phyloP scores from a whole-genome alignment of 345 rosid species.

The Citrus hindsii region DNA sequence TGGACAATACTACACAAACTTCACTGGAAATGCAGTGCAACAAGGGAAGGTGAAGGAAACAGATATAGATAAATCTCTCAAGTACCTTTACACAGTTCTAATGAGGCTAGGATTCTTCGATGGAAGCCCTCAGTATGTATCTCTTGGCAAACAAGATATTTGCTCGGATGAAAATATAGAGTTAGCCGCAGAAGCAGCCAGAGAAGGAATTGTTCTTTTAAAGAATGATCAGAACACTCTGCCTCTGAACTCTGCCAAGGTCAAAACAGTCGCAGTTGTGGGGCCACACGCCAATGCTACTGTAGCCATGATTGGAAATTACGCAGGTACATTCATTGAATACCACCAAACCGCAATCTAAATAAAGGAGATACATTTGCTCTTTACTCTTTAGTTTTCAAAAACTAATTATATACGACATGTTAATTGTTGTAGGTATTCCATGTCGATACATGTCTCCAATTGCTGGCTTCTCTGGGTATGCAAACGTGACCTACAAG shows the following conservation, averaged over 20 bases:
- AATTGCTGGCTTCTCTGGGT: slow-evolving; percentile 35
- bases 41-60: slow-evolving; percentile 37
- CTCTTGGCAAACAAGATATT: slow-evolving; percentile 33
- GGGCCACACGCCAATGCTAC: slow-evolving; percentile 65
- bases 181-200: slow-evolving; percentile 56
- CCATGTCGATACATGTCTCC: slow-evolving; percentile 47
- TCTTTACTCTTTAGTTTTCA: too few species aligned
- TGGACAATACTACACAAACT: slow-evolving; percentile 36
- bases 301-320: slow-evolving; percentile 49
- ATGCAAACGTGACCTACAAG: slow-evolving; percentile 23
- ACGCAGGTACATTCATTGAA: slow-evolving; percentile 25
- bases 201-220: slow-evolving; percentile 53
- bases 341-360: too few species aligned
- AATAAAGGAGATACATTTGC: too few species aligned
- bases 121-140: slow-evolving; percentile 33
- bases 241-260: slow-evolving; percentile 19
- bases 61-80: slow-evolving; percentile 32
- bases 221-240: slow-evolving; percentile 35
- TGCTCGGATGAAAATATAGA: slow-evolving; percentile 33
- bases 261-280: slow-evolving; percentile 34
- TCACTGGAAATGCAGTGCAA: slow-evolving; percentile 33
- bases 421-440: slow-evolving; percentile 12
- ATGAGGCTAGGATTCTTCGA: slow-evolving; percentile 70
- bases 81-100: slow-evolving; percentile 36
- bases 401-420: too few species aligned